Evolutionary conservation across 345 rosid species (phyloP).

Genomic region (Citrus sinensis): DNA sequence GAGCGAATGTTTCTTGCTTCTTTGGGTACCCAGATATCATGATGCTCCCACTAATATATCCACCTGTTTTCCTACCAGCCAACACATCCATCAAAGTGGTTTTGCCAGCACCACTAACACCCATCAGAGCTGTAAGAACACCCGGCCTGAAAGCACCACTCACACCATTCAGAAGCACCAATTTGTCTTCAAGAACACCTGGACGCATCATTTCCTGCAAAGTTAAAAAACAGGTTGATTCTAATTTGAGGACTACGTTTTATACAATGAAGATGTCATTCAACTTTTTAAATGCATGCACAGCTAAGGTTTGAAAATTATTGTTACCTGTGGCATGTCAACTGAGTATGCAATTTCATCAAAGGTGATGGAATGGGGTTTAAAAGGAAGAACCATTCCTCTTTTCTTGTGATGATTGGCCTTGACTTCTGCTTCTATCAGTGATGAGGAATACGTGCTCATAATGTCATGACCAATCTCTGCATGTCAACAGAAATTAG

Average conservation of each 20-base stretch:
- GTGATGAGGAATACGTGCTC: neutral
- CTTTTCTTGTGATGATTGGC: constrained; percentile 12
- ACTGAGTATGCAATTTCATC: constrained; percentile 38
- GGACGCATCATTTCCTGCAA: constrained; percentile 55
- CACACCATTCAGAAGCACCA: constrained; percentile 66
- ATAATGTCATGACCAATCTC: neutral
- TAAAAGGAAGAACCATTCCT: constrained; percentile 52
- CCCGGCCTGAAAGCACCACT: constrained; percentile 87
- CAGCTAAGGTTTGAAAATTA: neutral
- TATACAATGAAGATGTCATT: neutral
- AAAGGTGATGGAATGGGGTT: constrained; percentile 39
- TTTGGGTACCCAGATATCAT: constrained; percentile 70
- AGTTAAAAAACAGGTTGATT: constrained; percentile 3
- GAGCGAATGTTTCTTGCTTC: constrained; percentile 80
- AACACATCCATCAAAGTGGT: constrained; percentile 87
- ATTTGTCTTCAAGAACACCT: constrained; percentile 53
- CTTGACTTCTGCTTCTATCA: neutral
- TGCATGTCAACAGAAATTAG: neutral
- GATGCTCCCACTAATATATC: constrained; percentile 65
- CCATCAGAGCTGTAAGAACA: constrained; percentile 80
- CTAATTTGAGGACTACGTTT: too few relatives aligned
- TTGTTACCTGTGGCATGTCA: constrained; percentile 46
- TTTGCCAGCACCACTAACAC: constrained; percentile 84
- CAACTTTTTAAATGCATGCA: neutral
- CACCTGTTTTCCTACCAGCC: constrained; percentile 86